A percentile compares a stretch with the other conserved stretches of the same genome.
Evolutionary conservation across 1,139 yeast species (phyloP).

Genomic region (Geotrichum phurueaensis): DNA sequence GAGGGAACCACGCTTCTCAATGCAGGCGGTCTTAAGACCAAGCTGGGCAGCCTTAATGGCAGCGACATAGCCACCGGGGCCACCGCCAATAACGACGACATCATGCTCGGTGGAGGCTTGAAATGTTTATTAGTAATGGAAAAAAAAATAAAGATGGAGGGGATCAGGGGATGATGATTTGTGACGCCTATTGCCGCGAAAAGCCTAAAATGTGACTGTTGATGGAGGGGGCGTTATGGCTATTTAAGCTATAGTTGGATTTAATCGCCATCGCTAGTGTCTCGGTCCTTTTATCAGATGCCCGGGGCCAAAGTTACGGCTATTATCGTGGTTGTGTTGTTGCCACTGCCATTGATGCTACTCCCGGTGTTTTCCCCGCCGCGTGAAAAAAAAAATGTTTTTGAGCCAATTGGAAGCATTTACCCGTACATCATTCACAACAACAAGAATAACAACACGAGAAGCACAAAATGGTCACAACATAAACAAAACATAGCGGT

Average conservation of each 20-base stretch:
- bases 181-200: background rate
- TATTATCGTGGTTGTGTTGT: background rate
- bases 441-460: background rate
- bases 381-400: background rate
- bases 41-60: slow-evolving; percentile 98
- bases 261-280: background rate
- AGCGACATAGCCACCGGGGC: slow-evolving; percentile 97
- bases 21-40: slow-evolving; percentile 90
- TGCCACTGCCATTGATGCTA: background rate
- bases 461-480: background rate
- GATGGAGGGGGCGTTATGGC: slow-evolving; percentile 2
- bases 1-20: slow-evolving; percentile 90
- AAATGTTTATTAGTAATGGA: background rate
- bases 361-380: background rate
- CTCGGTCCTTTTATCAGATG: background rate
- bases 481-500: background rate
- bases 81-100: slow-evolving; percentile 94
- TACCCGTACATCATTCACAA: slow-evolving; percentile 10
- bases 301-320: background rate
- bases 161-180: background rate
- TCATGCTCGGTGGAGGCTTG: slow-evolving; percentile 56
- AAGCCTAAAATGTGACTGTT: background rate
- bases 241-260: background rate
- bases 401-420: slow-evolving; percentile 7
- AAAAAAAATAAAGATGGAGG: background rate